Base-by-base conservation (phyloP, 1,139 yeast genomes). In the Suhomyces ambrosiae region DNA sequence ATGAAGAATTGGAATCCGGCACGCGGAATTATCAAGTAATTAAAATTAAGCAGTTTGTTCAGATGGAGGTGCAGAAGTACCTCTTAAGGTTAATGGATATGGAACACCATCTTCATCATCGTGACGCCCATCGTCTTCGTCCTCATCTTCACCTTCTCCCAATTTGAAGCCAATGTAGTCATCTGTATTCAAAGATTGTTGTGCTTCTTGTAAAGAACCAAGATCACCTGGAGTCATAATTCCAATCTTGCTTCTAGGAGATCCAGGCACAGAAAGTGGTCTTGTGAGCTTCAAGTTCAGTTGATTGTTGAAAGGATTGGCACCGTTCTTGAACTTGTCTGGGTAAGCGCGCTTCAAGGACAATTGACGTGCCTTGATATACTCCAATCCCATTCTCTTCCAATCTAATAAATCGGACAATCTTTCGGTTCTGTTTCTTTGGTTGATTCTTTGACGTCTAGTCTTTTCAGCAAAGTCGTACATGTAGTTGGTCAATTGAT, bases 381-480 rank as follows among this genome's bases (percentile, higher is more conserved):
- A 92, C 64, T 92, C 98, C 40, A 90, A 73, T 1, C 97, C 97
- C 97, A 92, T 90, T 56, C 97, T 79, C 66, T 86, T 87, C 98
- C 98, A 92, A 67, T 92, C 98, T 46, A 92, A 76, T 52, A 92
- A 69, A 58, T 92, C 98, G 39, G 94, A 82, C 46, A 92, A 76
- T 52, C 98, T 76, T 66, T 92, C 98, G 30, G 96, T 92, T 65
- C 98, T 80, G 66, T 92, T 92, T 71, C 98, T 84, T 71, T 92
- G 97, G 66, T 92, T 92, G 66, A 92, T 92, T 68, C 98, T 82
- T 65, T 92, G 97, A 67, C 98, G 85, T 65, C 97, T 81, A 8
- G 96, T 85, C 69, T 92, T 89, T 56, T 78, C 75, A 27, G 90
- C 76, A 60, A 92, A 92, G 33, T 86, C 94, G 63, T 76, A 87